A percentile compares a stretch with the other conserved stretches of the same genome.
Evolutionary conservation across 2,329 filamentous ascomycete genomes (phyloP).

Genomic region (Xylariaceae sp.): DNA sequence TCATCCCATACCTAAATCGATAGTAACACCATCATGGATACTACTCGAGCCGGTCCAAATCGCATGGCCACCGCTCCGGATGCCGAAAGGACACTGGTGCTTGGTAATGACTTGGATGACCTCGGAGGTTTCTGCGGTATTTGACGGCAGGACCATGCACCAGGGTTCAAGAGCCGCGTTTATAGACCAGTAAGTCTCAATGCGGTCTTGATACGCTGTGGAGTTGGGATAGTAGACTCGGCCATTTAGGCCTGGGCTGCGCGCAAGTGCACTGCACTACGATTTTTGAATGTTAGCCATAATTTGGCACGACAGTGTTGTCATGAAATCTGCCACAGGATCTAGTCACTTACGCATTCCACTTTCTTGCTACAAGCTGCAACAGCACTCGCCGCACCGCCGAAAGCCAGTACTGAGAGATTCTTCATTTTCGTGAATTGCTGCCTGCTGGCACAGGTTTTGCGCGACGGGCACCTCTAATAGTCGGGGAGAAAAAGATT

Average conservation of each 20-base stretch:
- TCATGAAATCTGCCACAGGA: too few relatives aligned
- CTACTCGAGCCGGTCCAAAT: conserved; percentile 24
- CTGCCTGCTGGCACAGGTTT: too few relatives aligned
- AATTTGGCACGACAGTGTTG: too few relatives aligned
- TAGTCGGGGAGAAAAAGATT: too few relatives aligned
- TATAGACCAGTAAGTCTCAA: conserved; percentile 11
- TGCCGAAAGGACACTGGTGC: conserved; percentile 8
- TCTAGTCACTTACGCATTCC: too few relatives aligned
- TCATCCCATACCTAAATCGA: conserved; percentile 22
- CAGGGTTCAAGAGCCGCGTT: conserved; percentile 9
- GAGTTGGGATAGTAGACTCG: conserved; percentile 3
- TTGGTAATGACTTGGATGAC: conserved; percentile 4
- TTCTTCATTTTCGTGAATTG: too few relatives aligned
- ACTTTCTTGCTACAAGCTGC: too few relatives aligned
- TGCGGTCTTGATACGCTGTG: conserved; percentile 7
- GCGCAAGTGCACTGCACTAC: too few relatives aligned
- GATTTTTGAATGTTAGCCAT: too few relatives aligned
- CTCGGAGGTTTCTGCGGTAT: conserved; percentile 6
- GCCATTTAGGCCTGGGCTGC: background rate
- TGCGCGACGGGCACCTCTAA: too few relatives aligned
- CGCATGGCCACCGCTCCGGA: conserved; percentile 29
- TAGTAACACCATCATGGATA: conserved; percentile 24
- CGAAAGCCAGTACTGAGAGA: too few relatives aligned
- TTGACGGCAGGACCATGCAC: conserved; percentile 8
- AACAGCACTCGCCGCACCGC: too few relatives aligned